Percentiles rank a stretch among this genome's conserved stretches.
Conservation (phyloP, 768 basidiomycete species). For the Daedaleopsis sinensis region DNA sequence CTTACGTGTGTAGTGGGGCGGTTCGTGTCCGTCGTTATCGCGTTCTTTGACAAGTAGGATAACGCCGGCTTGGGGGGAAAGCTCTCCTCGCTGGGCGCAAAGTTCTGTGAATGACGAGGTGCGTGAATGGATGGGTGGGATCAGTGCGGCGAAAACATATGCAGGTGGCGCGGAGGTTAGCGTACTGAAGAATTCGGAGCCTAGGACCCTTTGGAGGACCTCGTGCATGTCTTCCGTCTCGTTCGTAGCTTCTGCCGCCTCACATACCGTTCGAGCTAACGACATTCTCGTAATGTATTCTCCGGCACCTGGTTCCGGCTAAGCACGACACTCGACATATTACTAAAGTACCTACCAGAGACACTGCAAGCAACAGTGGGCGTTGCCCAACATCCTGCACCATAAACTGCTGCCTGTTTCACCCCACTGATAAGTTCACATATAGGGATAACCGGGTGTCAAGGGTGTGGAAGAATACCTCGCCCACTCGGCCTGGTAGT, state of each 20-base stretch:
- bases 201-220: slow-evolving; percentile 47
- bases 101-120: neutral
- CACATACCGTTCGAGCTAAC: slow-evolving; percentile 59
- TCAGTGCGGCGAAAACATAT: neutral
- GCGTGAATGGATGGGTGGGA: neutral
- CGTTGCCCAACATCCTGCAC: slow-evolving; percentile 78
- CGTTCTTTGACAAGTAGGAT: slow-evolving; percentile 58
- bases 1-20: slow-evolving; percentile 30
- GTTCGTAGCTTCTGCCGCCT: slow-evolving; percentile 37
- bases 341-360: slow-evolving; percentile 47
- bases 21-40: slow-evolving; percentile 28
- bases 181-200: slow-evolving; percentile 56
- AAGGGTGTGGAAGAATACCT: slow-evolving; percentile 43
- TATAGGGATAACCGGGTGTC: neutral
- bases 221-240: slow-evolving; percentile 58
- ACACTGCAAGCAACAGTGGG: slow-evolving; percentile 64
- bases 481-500: slow-evolving; percentile 71
- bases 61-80: slow-evolving; percentile 60
- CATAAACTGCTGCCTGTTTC: slow-evolving; percentile 65
- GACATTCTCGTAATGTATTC: slow-evolving; percentile 65
- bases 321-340: neutral
- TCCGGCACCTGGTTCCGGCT: slow-evolving; percentile 54
- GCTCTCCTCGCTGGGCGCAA: slow-evolving; percentile 37
- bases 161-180: neutral
- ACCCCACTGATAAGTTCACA: neutral